Base-by-base conservation (phyloP, 177 flowering plant species). In the Vitis hybrid region DNA sequence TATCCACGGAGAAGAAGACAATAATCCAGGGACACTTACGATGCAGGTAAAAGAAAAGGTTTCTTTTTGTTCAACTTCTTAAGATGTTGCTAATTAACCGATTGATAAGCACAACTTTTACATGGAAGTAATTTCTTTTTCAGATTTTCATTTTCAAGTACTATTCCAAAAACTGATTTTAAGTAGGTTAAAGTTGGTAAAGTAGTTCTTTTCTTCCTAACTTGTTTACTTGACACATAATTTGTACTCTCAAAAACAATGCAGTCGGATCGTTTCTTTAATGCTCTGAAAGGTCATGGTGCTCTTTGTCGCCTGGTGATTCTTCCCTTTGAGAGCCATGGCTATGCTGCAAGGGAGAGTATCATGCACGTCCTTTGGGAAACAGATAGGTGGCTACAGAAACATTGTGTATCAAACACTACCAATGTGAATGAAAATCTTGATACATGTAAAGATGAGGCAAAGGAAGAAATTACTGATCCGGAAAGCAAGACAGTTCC, bases 321-420 rank as follows among this genome's bases (percentile, higher is more conserved):
- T 76, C 97, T 94, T 79, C 99, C 98, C 49, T 87, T 78, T 78
- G 97, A 96, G 85, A 93, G 98, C 81, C 99, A 96, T 80, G 92
- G 98, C 52, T 96, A 96, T 75, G 74, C 89, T 74, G 92, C 98
- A 49, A 70, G 98, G 65, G 99, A 96, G 78, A 96, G 99, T 80
- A 91, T 96, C 75, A 89, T 93, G 99, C 99, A 96, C 67, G 91
- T 92, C 34, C 94, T 96, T 54, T 96, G 99, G 99, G 98, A 96
- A 83, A 88, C 93, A 54, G 97, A 96, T 62, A 81, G 95, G 75
- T 95, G 99, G 98, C 84, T 93, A 56, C 90, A 87, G 71, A 91
- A 88, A 30, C 73, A 83, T 72, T 93, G 99, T 78, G 86, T 83
- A 14, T 69, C 83, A 21, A 89, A 81, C 65, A 65, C 74, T 74